phyloP scores from a whole-genome alignment of 352 stramenopile genomes.

The Globisporangium paroecandrum region DNA sequence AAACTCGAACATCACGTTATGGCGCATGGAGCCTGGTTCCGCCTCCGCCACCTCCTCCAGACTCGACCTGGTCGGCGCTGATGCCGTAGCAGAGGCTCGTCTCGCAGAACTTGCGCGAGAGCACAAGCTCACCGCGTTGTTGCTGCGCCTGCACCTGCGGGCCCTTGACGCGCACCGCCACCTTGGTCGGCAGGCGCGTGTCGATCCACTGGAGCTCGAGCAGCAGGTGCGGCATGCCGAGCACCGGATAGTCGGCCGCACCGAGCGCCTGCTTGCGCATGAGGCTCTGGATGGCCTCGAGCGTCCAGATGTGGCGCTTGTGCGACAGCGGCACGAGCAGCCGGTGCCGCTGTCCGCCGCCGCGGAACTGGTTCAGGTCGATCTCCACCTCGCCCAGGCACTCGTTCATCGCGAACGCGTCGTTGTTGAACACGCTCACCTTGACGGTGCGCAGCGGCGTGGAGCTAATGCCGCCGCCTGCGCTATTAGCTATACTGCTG shows the following conservation, averaged over 20 bases:
- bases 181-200: constrained; percentile 48
- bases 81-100: constrained; percentile 38
- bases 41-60: background rate
- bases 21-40: background rate
- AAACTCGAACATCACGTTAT: too few species aligned
- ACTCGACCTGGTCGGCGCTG: constrained; percentile 17
- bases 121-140: constrained; percentile 17
- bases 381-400: constrained; percentile 51
- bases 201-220: constrained; percentile 65
- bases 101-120: constrained; percentile 41
- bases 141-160: background rate
- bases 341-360: constrained; percentile 23
- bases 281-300: constrained; percentile 41
- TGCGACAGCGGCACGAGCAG: constrained; percentile 47
- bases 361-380: constrained; percentile 38
- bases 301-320: constrained; percentile 46
- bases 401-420: constrained; percentile 47
- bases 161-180: constrained; percentile 36
- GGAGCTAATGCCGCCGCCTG: background rate
- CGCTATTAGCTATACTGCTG: background rate
- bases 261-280: constrained; percentile 44
- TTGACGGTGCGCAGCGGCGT: constrained; percentile 33
- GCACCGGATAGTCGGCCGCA: constrained; percentile 35
- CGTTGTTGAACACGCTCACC: constrained; percentile 53
- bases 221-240: constrained; percentile 42